Conservation (phyloP, 1,139 yeast genomes). For the Arxiozyma slooffiae region DNA sequence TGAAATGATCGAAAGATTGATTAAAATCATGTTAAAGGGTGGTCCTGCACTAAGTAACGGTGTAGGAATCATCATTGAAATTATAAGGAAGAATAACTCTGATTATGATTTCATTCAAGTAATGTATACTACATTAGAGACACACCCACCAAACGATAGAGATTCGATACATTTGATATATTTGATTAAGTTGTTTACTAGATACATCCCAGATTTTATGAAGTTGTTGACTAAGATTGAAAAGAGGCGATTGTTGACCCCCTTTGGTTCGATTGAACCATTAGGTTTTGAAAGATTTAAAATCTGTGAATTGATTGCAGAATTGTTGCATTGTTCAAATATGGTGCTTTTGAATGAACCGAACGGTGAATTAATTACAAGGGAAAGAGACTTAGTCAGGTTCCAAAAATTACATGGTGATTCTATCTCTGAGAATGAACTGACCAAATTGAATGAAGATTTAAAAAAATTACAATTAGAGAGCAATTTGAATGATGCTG, state of each 20-base stretch:
- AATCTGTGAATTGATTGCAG: constrained; percentile 90
- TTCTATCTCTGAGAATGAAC: background rate
- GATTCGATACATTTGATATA: constrained; percentile 92
- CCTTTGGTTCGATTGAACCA: constrained; percentile 71
- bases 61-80: constrained; percentile 89
- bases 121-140: constrained; percentile 71
- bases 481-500: background rate
- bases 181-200: constrained; percentile 68
- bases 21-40: constrained; percentile 74
- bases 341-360: constrained; percentile 86
- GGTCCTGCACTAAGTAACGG: constrained; percentile 91
- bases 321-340: constrained; percentile 86
- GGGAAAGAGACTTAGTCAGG: constrained; percentile 65
- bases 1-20: constrained; percentile 53
- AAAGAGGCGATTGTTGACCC: constrained; percentile 44
- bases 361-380: constrained; percentile 66
- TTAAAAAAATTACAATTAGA: constrained; percentile 1
- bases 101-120: constrained; percentile 91
- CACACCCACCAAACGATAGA: constrained; percentile 89
- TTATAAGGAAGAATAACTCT: constrained; percentile 87
- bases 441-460: background rate
- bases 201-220: constrained; percentile 60
- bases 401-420: constrained; percentile 10
- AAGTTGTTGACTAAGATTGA: constrained; percentile 37
- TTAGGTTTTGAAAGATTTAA: constrained; percentile 92